Evolutionary conservation across 2,329 filamentous ascomycete genomes (phyloP), one percentile per base, ranked within the genome.

Genomic region (Elsinoe perseae): DNA sequence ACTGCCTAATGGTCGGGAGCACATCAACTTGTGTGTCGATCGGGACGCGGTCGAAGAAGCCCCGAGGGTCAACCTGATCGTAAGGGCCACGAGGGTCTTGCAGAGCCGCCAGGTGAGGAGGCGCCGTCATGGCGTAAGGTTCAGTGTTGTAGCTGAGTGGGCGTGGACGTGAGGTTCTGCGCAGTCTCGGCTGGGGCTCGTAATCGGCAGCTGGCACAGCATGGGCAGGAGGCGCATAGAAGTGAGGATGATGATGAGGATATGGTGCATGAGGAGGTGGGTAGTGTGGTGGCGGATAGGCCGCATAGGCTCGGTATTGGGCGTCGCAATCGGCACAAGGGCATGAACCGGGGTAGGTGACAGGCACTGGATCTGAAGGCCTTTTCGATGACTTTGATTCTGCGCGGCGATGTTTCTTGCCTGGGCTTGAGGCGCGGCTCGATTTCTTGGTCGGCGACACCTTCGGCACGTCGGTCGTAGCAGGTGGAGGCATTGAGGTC

Each of bases 331-430:
- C 48, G 20, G n/a, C 3, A 30, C 48, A 52, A n/a, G 28, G 7
- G 30, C 48, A 52, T n/a, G 48, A 30, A 2, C 8, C 48, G 20
- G 30, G 28, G 18, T 34, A 52, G 18, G 30, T 10, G 30, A 38
- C 48, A 32, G 48, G 28, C 9, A 32, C 25, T 1, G 48, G 48
- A 10, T 52, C 48, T n/a, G 48, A 28, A 25, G 48, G 38, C 27
- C 38, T 52, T 20, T 52, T 52, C 16, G 48, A 52, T 10, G 48
- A 52, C 48, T 52, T 52, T 21, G 48, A 52, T 20, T 52, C 48
- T 34, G 48, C 48, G 8, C 48, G 28, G 21, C 48, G 48, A 32
- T 34, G 48, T 23, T 52, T 52, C 48, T 52, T 52, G 52, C 34
- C 38, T 6, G 52, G 52, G 20, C 52, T 54, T 14, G 34, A 42